These are phyloP conservation scores for Malassezia pachydermatis DNA, from an alignment of 1,284 basidiomycete genomes.

Conservation along the genomic window DNA sequence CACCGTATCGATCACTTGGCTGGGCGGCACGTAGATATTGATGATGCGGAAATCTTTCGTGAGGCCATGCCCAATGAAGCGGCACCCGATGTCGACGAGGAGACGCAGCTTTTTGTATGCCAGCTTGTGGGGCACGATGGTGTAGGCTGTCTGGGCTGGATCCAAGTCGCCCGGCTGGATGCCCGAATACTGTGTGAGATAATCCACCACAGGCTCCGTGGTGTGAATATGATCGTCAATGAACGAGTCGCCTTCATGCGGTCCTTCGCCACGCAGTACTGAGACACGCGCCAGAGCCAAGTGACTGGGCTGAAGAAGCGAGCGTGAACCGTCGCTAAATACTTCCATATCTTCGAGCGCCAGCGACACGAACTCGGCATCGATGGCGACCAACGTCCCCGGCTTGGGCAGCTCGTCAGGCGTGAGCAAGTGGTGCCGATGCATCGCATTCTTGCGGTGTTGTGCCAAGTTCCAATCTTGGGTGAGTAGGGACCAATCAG, in stretches of 20 bases:
- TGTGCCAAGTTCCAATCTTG: conserved; percentile 63
- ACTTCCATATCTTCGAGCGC: conserved; percentile 92
- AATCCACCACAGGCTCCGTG: conserved; percentile 86
- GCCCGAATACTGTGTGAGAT: conserved; percentile 90
- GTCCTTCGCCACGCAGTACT: conserved; percentile 74
- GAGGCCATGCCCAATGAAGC: conserved; percentile 96
- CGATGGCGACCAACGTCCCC: conserved; percentile 83
- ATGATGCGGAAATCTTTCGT: conserved; percentile 99
- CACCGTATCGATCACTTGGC: conserved; percentile 93
- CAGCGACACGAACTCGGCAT: conserved; percentile 94
- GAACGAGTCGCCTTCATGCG: conserved; percentile 71
- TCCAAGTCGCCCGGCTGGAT: conserved; percentile 76
- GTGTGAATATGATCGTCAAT: conserved; percentile 98
- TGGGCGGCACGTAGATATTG: conserved; percentile 88
- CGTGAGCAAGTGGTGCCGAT: conserved; percentile 67
- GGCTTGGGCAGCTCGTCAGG: conserved; percentile 68
- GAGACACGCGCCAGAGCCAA: conserved; percentile 89
- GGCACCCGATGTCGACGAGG: conserved; percentile 84
- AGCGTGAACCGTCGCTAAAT: conserved; percentile 85
- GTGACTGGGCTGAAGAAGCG: conserved; percentile 77
- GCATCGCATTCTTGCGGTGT: conserved; percentile 61
- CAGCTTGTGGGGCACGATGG: conserved; percentile 83
- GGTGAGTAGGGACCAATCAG: conserved; percentile 57
- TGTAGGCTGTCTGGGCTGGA: conserved; percentile 68
- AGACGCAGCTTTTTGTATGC: conserved; percentile 96